Evolutionary conservation across 2,329 filamentous ascomycete species (phyloP).

Genomic region (Orbilia ellipsospora): DNA sequence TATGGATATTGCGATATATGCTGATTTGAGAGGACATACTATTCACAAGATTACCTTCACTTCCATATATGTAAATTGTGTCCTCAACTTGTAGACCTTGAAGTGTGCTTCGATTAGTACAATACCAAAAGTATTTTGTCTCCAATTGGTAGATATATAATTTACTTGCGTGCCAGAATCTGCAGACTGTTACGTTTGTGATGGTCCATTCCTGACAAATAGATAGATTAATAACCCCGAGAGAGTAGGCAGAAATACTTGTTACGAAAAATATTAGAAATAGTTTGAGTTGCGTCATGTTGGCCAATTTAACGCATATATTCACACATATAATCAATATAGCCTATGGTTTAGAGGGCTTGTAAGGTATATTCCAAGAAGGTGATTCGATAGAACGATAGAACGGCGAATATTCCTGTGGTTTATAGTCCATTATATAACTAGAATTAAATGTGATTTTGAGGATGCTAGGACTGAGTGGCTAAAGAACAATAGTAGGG

Average conservation of each 20-base stretch:
- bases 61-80: conserved; percentile 46
- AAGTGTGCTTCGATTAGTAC: background rate
- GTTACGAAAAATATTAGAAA: conserved; percentile 9
- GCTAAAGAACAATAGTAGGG: background rate
- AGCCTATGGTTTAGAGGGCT: background rate
- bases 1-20: background rate
- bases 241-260: conserved; percentile 2
- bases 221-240: background rate
- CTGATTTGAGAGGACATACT: background rate
- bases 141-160: background rate
- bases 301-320: background rate
- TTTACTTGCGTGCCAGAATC: conserved; percentile 50
- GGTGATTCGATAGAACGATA: background rate
- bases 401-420: background rate
- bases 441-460: background rate
- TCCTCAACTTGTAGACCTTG: conserved; percentile 29
- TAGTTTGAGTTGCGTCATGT: conserved; percentile 21
- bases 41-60: conserved; percentile 11
- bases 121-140: background rate
- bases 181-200: conserved; percentile 23
- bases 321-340: background rate
- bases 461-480: background rate
- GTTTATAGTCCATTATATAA: background rate
- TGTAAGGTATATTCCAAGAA: background rate
- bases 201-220: conserved; percentile 9